These are phyloP conservation scores for Kwoniella dejecticola DNA, from an alignment of 768 basidiomycete species.

Conservation along the genomic window DNA sequence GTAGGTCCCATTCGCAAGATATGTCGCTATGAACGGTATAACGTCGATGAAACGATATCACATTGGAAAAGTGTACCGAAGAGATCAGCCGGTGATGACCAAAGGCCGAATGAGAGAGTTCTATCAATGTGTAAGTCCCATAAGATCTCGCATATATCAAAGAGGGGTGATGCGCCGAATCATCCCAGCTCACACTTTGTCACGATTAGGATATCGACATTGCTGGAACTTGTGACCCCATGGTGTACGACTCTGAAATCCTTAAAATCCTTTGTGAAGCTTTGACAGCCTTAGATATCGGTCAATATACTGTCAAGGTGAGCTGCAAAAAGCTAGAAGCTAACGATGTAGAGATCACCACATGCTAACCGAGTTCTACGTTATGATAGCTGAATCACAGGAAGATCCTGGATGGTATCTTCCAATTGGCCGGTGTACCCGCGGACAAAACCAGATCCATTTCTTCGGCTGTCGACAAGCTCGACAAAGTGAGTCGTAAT, in stretches of 20 bases:
- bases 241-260: conserved; percentile 96
- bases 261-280: conserved; percentile 79
- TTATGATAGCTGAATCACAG: conserved; percentile 84
- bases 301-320: conserved; percentile 92
- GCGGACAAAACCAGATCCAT: conserved; percentile 84
- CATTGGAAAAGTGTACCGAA: conserved; percentile 95
- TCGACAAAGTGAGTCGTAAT: conserved; percentile 81
- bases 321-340: neutral
- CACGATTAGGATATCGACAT: conserved; percentile 85
- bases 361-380: too few species aligned
- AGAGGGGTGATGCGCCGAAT: too few species aligned
- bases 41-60: conserved; percentile 81
- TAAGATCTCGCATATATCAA: too few species aligned
- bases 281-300: conserved; percentile 78
- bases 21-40: conserved; percentile 93
- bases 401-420: conserved; percentile 95
- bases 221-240: conserved; percentile 85
- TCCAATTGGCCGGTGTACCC: conserved; percentile 93
- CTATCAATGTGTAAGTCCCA: conserved; percentile 77
- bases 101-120: conserved; percentile 99
- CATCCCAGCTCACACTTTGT: too few species aligned
- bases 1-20: conserved; percentile 83
- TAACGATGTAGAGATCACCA: too few species aligned
- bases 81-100: conserved; percentile 95
- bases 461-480: conserved; percentile 95